Evolutionary conservation across 768 basidiomycete genomes (phyloP).

Genomic region (Zangia roseola): DNA sequence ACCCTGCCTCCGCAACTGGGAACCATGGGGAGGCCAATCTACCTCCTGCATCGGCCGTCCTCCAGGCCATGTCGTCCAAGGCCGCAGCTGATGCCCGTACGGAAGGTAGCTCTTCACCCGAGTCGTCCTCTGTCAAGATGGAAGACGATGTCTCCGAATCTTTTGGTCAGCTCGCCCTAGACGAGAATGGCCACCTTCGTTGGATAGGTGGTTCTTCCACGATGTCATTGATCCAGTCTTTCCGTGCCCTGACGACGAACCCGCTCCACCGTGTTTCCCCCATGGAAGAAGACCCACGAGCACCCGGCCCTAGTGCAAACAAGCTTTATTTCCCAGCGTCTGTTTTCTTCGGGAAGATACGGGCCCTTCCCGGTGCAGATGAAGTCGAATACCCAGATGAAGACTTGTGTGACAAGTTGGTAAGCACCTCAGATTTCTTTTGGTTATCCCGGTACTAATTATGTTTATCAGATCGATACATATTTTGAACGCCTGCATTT

Average conservation of each 20-base stretch:
- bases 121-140: conserved; percentile 35
- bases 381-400: conserved; percentile 86
- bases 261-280: conserved; percentile 77
- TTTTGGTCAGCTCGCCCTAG: conserved; percentile 83
- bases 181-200: conserved; percentile 86
- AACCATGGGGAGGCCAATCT: conserved; percentile 15
- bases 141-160: conserved; percentile 80
- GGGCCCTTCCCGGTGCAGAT: conserved; percentile 76
- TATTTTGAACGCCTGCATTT: conserved; percentile 89
- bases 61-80: conserved; percentile 38
- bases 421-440: conserved; percentile 37
- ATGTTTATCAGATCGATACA: conserved; percentile 63
- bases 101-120: conserved; percentile 33
- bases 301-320: conserved; percentile 76
- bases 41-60: conserved; percentile 27
- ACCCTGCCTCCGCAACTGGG: conserved; percentile 26
- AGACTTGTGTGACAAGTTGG: conserved; percentile 84
- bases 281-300: conserved; percentile 79
- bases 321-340: conserved; percentile 87
- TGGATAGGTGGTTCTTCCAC: conserved; percentile 93
- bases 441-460: conserved; percentile 20
- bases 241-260: conserved; percentile 71
- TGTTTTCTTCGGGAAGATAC: conserved; percentile 83
- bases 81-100: conserved; percentile 36
- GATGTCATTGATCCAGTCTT: conserved; percentile 89